Evolutionary conservation across 2,329 filamentous ascomycete species (phyloP).

Genomic region (Ophiostoma sp.): DNA sequence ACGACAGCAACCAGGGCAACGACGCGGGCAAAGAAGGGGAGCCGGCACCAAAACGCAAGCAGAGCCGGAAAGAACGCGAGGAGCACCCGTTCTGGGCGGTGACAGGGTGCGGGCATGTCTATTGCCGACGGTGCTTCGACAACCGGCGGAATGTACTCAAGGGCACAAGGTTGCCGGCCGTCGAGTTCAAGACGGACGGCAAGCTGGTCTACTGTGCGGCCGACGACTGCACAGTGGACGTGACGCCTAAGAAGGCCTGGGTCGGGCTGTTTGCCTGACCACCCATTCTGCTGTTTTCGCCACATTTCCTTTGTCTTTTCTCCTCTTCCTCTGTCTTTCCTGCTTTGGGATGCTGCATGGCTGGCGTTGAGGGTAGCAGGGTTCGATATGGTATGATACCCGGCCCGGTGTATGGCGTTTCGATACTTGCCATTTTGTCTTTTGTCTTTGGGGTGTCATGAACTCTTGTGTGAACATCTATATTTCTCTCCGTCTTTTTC

Average conservation of each 20-base stretch:
- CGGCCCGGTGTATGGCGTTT: slow-evolving; percentile 10
- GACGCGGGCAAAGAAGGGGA: slow-evolving; percentile 19
- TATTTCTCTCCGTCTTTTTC: neutral
- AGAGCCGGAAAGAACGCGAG: slow-evolving; percentile 47
- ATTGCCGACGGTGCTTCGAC: slow-evolving; percentile 57
- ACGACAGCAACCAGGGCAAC: slow-evolving; percentile 48
- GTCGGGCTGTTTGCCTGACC: slow-evolving; percentile 53
- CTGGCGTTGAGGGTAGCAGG: slow-evolving; percentile 6
- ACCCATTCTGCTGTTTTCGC: neutral
- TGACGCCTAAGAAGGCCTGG: slow-evolving; percentile 52
- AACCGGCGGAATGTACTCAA: slow-evolving; percentile 45
- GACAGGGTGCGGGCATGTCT: slow-evolving; percentile 81
- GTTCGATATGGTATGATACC: slow-evolving; percentile 9
- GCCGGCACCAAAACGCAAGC: slow-evolving; percentile 33
- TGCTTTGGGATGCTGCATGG: slow-evolving; percentile 1
- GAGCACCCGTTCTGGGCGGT: slow-evolving; percentile 91
- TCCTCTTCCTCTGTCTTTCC: neutral
- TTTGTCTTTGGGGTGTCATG: neutral
- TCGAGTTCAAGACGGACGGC: slow-evolving; percentile 38
- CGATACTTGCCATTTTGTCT: neutral
- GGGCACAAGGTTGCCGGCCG: slow-evolving; percentile 29
- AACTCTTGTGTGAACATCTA: neutral
- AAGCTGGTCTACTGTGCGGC: slow-evolving; percentile 48
- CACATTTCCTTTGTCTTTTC: neutral
- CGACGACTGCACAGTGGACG: slow-evolving; percentile 50